A percentile compares a stretch with the other conserved stretches of the same genome.
phyloP scores from a whole-genome alignment of 345 rosid species.

The Capsella bursapastoris region DNA sequence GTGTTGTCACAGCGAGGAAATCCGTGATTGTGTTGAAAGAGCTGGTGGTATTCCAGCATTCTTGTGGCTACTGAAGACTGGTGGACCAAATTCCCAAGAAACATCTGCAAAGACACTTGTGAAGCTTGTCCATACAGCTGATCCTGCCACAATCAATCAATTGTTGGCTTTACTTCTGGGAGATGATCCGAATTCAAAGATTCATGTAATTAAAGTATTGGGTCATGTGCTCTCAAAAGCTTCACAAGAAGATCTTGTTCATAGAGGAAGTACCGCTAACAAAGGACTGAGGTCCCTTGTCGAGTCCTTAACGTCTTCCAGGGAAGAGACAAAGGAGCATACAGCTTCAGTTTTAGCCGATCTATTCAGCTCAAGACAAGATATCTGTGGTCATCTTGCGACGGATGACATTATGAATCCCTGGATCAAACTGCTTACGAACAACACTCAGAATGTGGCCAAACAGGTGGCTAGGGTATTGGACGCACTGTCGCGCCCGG shows the following conservation, averaged over 20 bases:
- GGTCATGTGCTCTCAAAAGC: slow-evolving; percentile 83
- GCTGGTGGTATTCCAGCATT: slow-evolving; percentile 86
- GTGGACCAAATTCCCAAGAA: slow-evolving; percentile 74
- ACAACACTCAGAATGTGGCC: slow-evolving; percentile 71
- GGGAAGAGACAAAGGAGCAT: slow-evolving; percentile 76
- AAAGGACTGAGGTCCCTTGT: slow-evolving; percentile 73
- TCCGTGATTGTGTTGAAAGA: slow-evolving; percentile 86
- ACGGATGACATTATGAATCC: slow-evolving; percentile 61
- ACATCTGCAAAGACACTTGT: slow-evolving; percentile 71
- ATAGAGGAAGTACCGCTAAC: slow-evolving; percentile 77
- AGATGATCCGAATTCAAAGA: slow-evolving; percentile 65
- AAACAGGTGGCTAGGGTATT: slow-evolving; percentile 78
- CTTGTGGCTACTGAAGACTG: slow-evolving; percentile 77
- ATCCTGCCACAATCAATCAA: slow-evolving; percentile 83
- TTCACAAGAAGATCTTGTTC: slow-evolving; percentile 62
- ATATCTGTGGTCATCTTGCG: slow-evolving; percentile 62
- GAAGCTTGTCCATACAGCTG: slow-evolving; percentile 69
- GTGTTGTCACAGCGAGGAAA: slow-evolving; percentile 88
- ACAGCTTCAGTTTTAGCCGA: slow-evolving; percentile 91
- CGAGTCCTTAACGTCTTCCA: slow-evolving; percentile 69
- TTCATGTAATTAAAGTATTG: slow-evolving; percentile 67
- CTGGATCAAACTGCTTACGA: slow-evolving; percentile 69
- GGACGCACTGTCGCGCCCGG: slow-evolving; percentile 77
- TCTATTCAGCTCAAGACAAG: slow-evolving; percentile 71
- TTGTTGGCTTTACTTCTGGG: slow-evolving; percentile 71